Evolutionary conservation across 345 rosid genomes (phyloP).

Genomic region (rapeseed (Brassica napus)): DNA sequence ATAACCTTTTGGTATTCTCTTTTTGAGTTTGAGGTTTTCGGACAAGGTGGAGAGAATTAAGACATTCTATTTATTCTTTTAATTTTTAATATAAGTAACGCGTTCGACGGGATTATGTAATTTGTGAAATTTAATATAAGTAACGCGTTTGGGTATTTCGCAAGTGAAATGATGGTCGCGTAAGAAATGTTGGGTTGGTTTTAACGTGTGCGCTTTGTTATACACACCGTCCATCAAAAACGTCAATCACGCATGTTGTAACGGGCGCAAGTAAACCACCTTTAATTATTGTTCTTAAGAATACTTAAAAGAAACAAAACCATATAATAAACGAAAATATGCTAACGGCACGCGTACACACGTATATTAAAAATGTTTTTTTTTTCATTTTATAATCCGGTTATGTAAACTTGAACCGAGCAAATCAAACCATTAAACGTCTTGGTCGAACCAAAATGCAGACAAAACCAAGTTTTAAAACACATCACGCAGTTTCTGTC

Average conservation of each 20-base stretch:
- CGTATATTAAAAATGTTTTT: background rate
- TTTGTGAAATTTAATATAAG: background rate
- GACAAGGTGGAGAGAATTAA: conserved; percentile 19
- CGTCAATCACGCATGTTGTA: conserved; percentile 37
- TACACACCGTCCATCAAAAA: conserved; percentile 17
- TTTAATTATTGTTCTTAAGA: background rate
- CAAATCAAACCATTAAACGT: background rate
- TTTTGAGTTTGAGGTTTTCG: conserved; percentile 26
- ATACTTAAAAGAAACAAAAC: background rate
- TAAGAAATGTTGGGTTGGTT: background rate
- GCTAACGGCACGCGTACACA: background rate
- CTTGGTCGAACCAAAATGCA: conserved; percentile 3
- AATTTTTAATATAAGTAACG: background rate
- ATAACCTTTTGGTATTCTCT: background rate
- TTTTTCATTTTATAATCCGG: background rate
- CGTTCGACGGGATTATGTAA: background rate
- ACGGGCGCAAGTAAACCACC: conserved; percentile 26
- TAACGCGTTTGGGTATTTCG: conserved; percentile 1
- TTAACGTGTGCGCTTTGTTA: conserved; percentile 1
- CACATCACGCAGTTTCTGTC: background rate
- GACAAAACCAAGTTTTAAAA: background rate
- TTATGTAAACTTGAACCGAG: background rate
- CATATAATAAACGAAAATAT: background rate
- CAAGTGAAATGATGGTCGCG: background rate
- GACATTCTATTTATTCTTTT: background rate